Evolutionary conservation across 75 land plant species (phyloP), one percentile per base, ranked within the genome.

Genomic region (Sequoiadendron giganteum): DNA sequence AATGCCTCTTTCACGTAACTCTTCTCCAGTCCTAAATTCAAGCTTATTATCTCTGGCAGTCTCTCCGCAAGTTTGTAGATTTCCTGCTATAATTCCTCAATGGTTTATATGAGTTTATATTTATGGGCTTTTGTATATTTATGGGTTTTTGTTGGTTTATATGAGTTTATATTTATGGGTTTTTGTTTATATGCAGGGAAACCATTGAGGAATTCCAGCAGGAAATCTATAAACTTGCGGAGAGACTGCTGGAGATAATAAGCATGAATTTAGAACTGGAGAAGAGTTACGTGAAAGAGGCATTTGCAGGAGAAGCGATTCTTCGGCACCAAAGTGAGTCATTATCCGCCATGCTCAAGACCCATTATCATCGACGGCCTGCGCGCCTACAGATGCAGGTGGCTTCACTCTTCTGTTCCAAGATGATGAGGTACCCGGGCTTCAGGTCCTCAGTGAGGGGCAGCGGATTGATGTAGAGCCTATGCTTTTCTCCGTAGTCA

Each of bases 321-420:
- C 32, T 93, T 93, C 79, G 94, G 93, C 77, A 93, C 93, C 84
- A 94, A 94, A 45, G 90, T 92, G 28, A 89, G 89, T 76, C 89
- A 90, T 49, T 95, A 94, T 86, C 95, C 95, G 7, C 84, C 89
- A 25, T 93, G 94, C 86, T 93, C 94, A 42, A 58, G 79, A 0
- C 94, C 93, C 0, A 92, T 91, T 1, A 87, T 89, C 19, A 90
- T 93, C 5, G 85, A 85, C 61, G 95, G 95, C 13, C 91, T 93
- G 32, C 86, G 93, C 11, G 92, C 88, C 15, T 95, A 95, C 90
- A 91, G 95, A 95, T 55, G 92, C 94, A 14, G 96, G 95, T 7
- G 94, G 95, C 3, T 70, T 93, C 83, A 95, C 93, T n/a, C 86
- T 94, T 40, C 85, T 94, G 40, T 88, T 94, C 84, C 95, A 93